Evolutionary conservation across 1,284 basidiomycete genomes (phyloP).

Genomic region (Vanrija humicola): DNA sequence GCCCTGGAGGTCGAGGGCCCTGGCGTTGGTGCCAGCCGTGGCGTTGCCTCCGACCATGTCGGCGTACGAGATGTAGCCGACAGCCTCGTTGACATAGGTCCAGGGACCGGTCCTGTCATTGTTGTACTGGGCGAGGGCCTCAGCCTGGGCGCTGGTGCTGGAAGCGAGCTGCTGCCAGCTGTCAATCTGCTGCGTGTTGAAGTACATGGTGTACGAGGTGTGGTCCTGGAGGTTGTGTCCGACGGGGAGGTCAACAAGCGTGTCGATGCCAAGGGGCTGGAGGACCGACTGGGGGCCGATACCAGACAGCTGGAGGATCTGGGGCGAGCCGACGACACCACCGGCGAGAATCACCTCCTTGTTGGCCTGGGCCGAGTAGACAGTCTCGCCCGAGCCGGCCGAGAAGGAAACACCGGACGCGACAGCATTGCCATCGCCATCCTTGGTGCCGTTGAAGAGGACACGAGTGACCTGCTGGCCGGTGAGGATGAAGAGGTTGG

Average conservation of each 20-base stretch:
- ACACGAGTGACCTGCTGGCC: slow-evolving; percentile 61
- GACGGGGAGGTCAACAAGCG: slow-evolving; percentile 60
- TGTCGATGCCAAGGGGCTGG: slow-evolving; percentile 53
- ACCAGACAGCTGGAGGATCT: slow-evolving; percentile 66
- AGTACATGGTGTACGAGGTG: slow-evolving; percentile 49
- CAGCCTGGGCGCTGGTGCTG: slow-evolving; percentile 20
- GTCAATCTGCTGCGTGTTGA: slow-evolving; percentile 19
- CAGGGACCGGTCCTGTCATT: slow-evolving; percentile 35
- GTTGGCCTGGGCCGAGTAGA: slow-evolving; percentile 54
- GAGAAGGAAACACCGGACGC: slow-evolving; percentile 61
- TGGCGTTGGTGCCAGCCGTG: slow-evolving; percentile 25
- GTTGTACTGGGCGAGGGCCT: slow-evolving; percentile 30
- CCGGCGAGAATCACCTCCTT: slow-evolving; percentile 55
- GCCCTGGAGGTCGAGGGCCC: slow-evolving; percentile 60
- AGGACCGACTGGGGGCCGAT: slow-evolving; percentile 63
- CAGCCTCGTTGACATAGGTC: slow-evolving; percentile 50
- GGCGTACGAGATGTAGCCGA: slow-evolving; percentile 27
- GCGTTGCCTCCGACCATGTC: slow-evolving; percentile 26
- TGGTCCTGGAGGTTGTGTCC: slow-evolving; percentile 74
- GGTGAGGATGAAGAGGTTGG: slow-evolving; percentile 61
- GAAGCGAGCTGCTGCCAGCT: slow-evolving; percentile 41
- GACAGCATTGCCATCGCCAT: slow-evolving; percentile 50
- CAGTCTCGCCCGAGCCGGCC: slow-evolving; percentile 35
- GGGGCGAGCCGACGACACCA: slow-evolving; percentile 63
- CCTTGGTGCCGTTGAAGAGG: slow-evolving; percentile 56